Percentiles rank a stretch among this genome's conserved stretches.
These are phyloP conservation scores for Begonia peltatifolia DNA, from an alignment of 306 rosid species.

Conservation along the genomic window DNA sequence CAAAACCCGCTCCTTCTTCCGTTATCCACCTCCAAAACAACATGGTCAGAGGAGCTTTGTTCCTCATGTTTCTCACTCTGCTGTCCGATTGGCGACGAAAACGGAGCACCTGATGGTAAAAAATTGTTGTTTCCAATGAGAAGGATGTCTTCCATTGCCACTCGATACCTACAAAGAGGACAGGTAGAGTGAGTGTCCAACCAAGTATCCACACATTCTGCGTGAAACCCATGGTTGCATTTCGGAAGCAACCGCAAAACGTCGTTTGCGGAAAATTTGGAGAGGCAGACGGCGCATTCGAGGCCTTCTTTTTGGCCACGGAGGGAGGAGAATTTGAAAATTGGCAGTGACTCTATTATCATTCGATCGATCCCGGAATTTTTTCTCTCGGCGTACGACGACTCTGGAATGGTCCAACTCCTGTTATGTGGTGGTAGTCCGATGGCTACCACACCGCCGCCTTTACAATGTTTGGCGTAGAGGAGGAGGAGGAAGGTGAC, in stretches of 20 bases:
- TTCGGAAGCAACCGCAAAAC: constrained; percentile 71
- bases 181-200: constrained; percentile 96
- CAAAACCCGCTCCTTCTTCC: constrained; percentile 1
- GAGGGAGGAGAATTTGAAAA: constrained; percentile 59
- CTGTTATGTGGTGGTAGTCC: constrained; percentile 5
- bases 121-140: constrained; percentile 23
- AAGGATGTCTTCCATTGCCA: constrained; percentile 80
- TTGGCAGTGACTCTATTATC: constrained; percentile 61
- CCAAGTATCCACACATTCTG: constrained; percentile 97
- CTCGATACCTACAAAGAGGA: constrained; percentile 73
- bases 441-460: neutral
- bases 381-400: constrained; percentile 17
- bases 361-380: constrained; percentile 73
- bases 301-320: constrained; percentile 46
- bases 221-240: constrained; percentile 88
- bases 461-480: constrained; percentile 60
- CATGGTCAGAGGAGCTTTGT: constrained; percentile 1
- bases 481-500: constrained; percentile 60
- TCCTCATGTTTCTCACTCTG: neutral
- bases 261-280: constrained; percentile 42
- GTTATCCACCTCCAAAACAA: constrained; percentile 15
- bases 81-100: neutral
- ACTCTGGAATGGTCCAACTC: neutral
- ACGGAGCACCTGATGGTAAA: constrained; percentile 2
- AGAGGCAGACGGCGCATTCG: constrained; percentile 78